These are phyloP conservation scores for Choricystis sp. DNA, from an alignment of 139 green algal species.

Conservation along the genomic window DNA sequence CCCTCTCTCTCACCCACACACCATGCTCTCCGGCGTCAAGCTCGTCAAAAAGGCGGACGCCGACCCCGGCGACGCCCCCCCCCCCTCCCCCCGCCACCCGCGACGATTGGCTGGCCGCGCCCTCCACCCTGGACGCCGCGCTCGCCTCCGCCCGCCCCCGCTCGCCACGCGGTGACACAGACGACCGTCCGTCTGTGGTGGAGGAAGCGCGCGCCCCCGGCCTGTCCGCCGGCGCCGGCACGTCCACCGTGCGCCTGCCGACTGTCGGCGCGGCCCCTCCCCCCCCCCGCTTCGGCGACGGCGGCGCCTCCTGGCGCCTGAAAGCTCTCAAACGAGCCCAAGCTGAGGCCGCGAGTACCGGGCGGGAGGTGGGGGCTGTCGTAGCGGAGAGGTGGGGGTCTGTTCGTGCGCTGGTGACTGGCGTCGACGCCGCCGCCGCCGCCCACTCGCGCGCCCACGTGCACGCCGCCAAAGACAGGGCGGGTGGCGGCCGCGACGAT, in stretches of 20 bases:
- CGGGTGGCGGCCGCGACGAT: neutral
- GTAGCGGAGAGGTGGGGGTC: constrained; percentile 70
- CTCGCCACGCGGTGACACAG: too few species aligned
- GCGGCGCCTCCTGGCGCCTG: constrained; percentile 75
- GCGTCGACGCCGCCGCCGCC: constrained; percentile 10
- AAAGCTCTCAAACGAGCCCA: constrained; percentile 79
- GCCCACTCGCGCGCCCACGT: constrained; percentile 17
- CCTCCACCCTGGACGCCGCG: too few species aligned
- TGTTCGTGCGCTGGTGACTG: constrained; percentile 31
- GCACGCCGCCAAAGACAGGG: constrained; percentile 12
- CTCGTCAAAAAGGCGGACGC: neutral
- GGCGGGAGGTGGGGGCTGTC: constrained; percentile 13
- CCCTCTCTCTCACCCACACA: too few species aligned
- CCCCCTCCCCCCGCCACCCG: neutral
- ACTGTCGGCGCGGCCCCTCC: neutral
- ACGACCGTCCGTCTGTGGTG: neutral
- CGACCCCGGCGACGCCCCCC: too few species aligned
- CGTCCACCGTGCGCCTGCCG: too few species aligned
- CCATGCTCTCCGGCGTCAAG: too few species aligned
- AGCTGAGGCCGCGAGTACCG: constrained; percentile 44
- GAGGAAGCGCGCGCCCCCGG: neutral
- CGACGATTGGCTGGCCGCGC: neutral
- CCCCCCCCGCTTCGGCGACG: constrained; percentile 48
- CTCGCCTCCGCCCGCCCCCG: too few species aligned
- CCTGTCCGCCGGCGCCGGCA: neutral